Evolutionary conservation across 176 grass and related monocot species (phyloP), one percentile per base, ranked within the genome.

Genomic region (Zea mays): DNA sequence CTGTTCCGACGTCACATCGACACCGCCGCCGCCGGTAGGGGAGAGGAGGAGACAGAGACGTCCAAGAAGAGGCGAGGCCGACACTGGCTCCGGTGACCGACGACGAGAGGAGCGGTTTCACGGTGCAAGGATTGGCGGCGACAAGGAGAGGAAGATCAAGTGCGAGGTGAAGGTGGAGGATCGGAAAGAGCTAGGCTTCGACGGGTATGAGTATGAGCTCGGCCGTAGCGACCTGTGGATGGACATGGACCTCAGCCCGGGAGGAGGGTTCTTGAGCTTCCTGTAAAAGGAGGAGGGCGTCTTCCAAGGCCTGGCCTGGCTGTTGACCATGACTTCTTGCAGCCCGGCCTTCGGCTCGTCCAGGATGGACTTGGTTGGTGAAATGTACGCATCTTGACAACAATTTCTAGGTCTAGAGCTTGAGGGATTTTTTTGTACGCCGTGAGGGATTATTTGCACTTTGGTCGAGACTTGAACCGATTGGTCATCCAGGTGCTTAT

Each of bases 111-210:
- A 27, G 34, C 27, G 71, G 71, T 11, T 59, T 59, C 7, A 8
- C 10, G 41, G 36, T 2, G 71, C 73, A 50, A 0, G 56, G 85
- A 11, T 77, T 85, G 8, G 81, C 85, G 59, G 56, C 82, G 3
- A 5, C 10, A 63, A 75, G 46, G 82, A 87, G 68, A 73, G 79
- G 68, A 78, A 70, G 83, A 77, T 89, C 85, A 83, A 88, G 69
- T 82, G 86, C 43, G 81, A 90, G 80, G 82, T 81, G 58, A 79
- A 87, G 79, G 69, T 85, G 58, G 85, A 90, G 50, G 88, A 90
- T n/a, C n/a, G 46, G 58, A 60, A 69, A 66, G 86, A 27, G 63
- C n/a, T n/a, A n/a, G 27, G 72, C 14, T 72, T 85, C 1, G 72
- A 66, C 38, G 70, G 59, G 5, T 79, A 72, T 1, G 70, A 65